Base-by-base conservation (phyloP, 257 asterid genomes). In the Verbascum thapsus region DNA sequence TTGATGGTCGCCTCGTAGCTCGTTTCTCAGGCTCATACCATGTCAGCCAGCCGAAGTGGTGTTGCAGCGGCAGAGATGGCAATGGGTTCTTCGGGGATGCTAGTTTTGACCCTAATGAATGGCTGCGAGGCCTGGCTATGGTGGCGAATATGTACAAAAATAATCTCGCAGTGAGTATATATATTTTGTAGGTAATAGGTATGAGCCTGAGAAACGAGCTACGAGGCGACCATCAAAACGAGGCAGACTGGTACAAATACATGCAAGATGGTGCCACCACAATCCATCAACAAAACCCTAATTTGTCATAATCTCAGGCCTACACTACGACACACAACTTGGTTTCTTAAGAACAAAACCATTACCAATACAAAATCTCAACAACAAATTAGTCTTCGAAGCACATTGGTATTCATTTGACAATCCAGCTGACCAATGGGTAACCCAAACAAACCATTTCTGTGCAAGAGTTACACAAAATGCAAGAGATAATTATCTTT, bases 1-100 rank as follows among this genome's bases (percentile, higher is more conserved):
- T 45, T 82, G 84, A 4, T 60, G 50, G 0, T 69, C 68, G 0
- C 98, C 96, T 1, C 88, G 81, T 10, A 86, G 72, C 73, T 91
- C 98, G 7, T 91, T 91, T 70, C 96, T 74, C 80, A 88, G 23
- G 71, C 95, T 86, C 83, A 86, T 88, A 87, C 60, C 95, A 87
- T 10, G 66, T 90, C 10, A 87, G 97, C 65, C 26, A 53, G 35
- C 97, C 96, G 0, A 32, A 13, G 10, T 90, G 97, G 97, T 90
- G 97, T 43, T 90, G 96, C 42, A 20, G 72, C 3, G 9, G 3
- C 1, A 4, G 40, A 2, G 97, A 90, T 15, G 96, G 87, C 0
- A 85, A 85, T 66, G 97, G 95, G 3, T 90, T 90, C 40, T 90
- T 87, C 20, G 95, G 96, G 0, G 95, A 90, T 30, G 55, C 34